A percentile compares a stretch with the other conserved stretches of the same genome.
Evolutionary conservation across 1,284 basidiomycete genomes (phyloP).

Genomic region (Puccinia coronata): DNA sequence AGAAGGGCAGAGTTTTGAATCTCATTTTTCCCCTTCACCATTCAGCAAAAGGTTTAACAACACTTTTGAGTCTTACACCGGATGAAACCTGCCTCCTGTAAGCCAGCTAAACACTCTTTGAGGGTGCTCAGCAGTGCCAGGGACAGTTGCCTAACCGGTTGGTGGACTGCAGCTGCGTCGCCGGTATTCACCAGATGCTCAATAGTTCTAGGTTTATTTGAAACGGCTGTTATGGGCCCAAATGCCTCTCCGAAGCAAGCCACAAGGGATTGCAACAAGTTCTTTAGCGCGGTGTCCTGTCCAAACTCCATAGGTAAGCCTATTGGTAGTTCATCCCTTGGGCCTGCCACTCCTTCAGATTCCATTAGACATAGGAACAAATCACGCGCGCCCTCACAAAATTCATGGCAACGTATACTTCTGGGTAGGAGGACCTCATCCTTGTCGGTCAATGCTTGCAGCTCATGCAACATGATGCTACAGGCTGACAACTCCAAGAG

Average conservation of each 20-base stretch:
- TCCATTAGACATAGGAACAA: too few species aligned
- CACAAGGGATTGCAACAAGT: background rate
- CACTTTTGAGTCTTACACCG: too few species aligned
- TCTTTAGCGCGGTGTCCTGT: background rate
- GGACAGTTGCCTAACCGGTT: conserved; percentile 5
- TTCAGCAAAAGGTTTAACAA: too few species aligned
- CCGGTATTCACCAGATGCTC: conserved; percentile 14
- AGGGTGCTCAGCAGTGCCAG: conserved; percentile 1
- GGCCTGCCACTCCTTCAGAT: too few species aligned
- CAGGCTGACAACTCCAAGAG: background rate
- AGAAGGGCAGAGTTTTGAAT: too few species aligned
- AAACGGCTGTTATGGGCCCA: background rate
- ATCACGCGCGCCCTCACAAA: too few species aligned
- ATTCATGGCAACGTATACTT: background rate
- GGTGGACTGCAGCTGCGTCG: background rate
- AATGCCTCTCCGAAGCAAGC: background rate
- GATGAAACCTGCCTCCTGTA: conserved; percentile 8
- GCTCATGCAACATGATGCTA: background rate
- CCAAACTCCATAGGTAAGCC: conserved; percentile 8
- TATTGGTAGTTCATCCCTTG: background rate
- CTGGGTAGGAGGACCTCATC: background rate
- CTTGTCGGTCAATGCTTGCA: background rate
- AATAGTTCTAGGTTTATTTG: background rate
- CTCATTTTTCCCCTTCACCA: too few species aligned
- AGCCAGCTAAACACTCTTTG: background rate